Evolutionary conservation across 768 basidiomycete species (phyloP).

Genomic region (Pisolithus albus): DNA sequence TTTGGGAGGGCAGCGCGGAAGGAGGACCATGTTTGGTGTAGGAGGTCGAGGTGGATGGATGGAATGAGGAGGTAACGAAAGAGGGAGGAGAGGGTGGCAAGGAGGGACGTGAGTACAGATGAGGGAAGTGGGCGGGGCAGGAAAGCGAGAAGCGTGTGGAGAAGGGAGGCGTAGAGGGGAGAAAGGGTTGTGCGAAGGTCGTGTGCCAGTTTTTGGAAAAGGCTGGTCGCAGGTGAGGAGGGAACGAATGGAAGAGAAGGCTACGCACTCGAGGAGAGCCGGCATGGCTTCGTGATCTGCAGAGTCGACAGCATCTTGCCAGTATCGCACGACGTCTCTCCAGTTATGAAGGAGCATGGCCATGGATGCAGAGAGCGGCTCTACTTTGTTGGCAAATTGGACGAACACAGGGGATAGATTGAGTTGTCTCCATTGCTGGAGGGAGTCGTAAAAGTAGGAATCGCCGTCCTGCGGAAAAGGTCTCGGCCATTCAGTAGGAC

Average conservation of each 20-base stretch:
- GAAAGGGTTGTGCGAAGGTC: constrained; percentile 75
- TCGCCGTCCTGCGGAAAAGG: constrained; percentile 51
- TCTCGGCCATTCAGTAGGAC: not conserved
- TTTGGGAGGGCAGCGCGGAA: constrained; percentile 46
- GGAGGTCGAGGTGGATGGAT: constrained; percentile 41
- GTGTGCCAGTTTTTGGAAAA: constrained; percentile 71
- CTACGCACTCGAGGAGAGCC: constrained; percentile 68
- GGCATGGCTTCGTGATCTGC: constrained; percentile 69
- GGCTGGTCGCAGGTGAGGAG: constrained; percentile 34
- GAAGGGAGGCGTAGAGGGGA: constrained; percentile 51
- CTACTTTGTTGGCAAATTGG: constrained; percentile 55
- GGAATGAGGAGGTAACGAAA: constrained; percentile 74
- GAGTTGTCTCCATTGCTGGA: constrained; percentile 73
- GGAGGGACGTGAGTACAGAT: constrained; percentile 51
- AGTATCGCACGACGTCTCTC: constrained; percentile 57
- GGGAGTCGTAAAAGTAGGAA: constrained; percentile 69
- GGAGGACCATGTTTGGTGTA: constrained; percentile 55
- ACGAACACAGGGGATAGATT: constrained; percentile 75
- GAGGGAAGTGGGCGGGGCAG: constrained; percentile 56
- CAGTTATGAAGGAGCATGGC: constrained; percentile 78
- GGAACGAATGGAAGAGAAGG: not conserved
- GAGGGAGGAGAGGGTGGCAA: constrained; percentile 60
- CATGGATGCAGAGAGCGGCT: constrained; percentile 64
- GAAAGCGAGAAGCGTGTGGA: constrained; percentile 49
- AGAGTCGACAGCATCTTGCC: constrained; percentile 49